Conservation (phyloP, 2,329 filamentous ascomycete species). For the Diaporthe nobilis region DNA sequence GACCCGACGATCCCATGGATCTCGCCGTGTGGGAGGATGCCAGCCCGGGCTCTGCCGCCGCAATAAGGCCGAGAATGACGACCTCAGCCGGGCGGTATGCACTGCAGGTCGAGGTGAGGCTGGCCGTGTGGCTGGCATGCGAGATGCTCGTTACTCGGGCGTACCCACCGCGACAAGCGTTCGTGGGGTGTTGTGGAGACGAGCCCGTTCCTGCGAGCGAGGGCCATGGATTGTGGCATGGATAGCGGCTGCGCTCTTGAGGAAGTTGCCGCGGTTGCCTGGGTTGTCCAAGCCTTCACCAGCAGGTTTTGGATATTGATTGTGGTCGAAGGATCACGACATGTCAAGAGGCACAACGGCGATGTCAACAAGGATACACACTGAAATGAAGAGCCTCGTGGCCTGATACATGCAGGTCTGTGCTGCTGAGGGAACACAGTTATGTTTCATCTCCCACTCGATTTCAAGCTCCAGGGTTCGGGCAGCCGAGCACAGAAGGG, state of each 20-base stretch:
- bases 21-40: not conserved
- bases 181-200: not conserved
- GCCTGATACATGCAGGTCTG: not conserved
- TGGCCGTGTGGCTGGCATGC: not conserved
- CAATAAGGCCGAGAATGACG: conserved; percentile 18
- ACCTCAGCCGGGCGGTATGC: not conserved
- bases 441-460: not conserved
- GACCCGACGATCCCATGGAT: not conserved
- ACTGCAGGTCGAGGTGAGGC: not conserved
- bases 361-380: not conserved
- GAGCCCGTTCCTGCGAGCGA: not conserved
- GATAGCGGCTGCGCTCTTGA: not conserved
- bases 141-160: not conserved
- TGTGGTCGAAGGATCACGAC: not conserved
- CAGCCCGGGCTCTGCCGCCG: not conserved
- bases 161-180: not conserved
- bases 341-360: not conserved
- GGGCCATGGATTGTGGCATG: too few species aligned
- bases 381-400: not conserved
- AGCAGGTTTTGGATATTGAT: not conserved
- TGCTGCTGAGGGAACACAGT: not conserved
- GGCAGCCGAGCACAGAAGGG: not conserved
- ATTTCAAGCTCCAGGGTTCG: not conserved
- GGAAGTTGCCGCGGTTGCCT: not conserved
- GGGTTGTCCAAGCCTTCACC: not conserved